Percentiles rank a stretch among this genome's conserved stretches.
These are phyloP conservation scores for Cyclotella cryptica DNA, from an alignment of 108 stramenopile genomes.

Conservation along the genomic window DNA sequence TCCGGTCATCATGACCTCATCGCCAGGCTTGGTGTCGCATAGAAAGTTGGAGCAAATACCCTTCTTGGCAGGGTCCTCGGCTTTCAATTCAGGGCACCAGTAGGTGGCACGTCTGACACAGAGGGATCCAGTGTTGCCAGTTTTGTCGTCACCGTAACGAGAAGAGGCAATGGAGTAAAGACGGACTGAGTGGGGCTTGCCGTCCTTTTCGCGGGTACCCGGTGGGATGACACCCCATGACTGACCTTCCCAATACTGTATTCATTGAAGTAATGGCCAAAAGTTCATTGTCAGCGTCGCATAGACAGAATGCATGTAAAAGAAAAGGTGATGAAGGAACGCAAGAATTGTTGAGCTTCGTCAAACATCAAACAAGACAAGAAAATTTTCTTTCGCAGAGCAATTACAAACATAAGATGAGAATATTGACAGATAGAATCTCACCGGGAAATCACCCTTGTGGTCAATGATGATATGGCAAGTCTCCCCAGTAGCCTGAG, in stretches of 20 bases:
- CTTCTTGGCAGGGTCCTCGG: constrained; percentile 97
- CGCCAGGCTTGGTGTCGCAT: constrained; percentile 92
- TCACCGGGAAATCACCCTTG: constrained; percentile 75
- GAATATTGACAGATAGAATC: too few species aligned
- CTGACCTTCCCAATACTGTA: constrained; percentile 86
- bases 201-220: constrained; percentile 92
- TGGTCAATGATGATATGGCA: constrained; percentile 88
- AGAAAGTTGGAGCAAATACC: constrained; percentile 98
- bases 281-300: not conserved
- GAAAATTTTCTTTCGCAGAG: too few species aligned
- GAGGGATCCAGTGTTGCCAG: constrained; percentile 94
- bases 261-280: not conserved
- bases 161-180: constrained; percentile 98
- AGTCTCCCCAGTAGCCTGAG: constrained; percentile 78
- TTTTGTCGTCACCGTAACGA: constrained; percentile 98
- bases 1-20: constrained; percentile 90
- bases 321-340: too few species aligned
- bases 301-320: not conserved
- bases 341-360: too few species aligned
- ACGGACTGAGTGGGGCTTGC: constrained; percentile 96
- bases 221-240: constrained; percentile 95
- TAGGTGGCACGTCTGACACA: constrained; percentile 97
- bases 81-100: constrained; percentile 94
- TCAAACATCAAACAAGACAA: too few species aligned
- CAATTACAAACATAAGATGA: too few species aligned